Percentiles rank a stretch among this genome's conserved stretches.
phyloP scores from a whole-genome alignment of 306 rosid genomes.

The Prunus armeniaca region DNA sequence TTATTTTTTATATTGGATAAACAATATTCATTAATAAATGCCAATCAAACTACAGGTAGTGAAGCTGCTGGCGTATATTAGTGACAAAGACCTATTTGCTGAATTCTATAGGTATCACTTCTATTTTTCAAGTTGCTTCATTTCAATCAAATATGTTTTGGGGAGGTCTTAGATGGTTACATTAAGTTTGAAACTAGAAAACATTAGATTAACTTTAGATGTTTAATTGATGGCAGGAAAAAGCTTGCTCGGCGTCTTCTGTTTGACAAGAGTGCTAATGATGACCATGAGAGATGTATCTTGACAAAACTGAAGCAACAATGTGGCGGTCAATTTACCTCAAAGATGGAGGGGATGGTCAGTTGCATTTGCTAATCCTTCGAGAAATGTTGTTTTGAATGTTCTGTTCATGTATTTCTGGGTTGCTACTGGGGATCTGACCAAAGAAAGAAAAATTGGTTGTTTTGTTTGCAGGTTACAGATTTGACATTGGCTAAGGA shows the following conservation, averaged over 20 bases:
- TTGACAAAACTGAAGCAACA: slow-evolving; percentile 54
- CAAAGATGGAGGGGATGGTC: slow-evolving; percentile 63
- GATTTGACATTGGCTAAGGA: slow-evolving; percentile 54
- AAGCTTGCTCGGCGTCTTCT: slow-evolving; percentile 59
- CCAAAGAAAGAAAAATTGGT: not conserved
- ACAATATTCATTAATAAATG: not conserved
- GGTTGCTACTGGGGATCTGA: slow-evolving; percentile 2
- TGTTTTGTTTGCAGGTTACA: slow-evolving; percentile 32
- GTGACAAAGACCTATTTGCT: slow-evolving; percentile 54
- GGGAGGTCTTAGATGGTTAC: not conserved
- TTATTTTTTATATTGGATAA: not conserved
- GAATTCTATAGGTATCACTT: slow-evolving; percentile 44
- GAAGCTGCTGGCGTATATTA: slow-evolving; percentile 53
- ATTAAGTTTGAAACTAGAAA: not conserved
- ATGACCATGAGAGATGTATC: slow-evolving; percentile 56
- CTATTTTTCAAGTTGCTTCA: not conserved
- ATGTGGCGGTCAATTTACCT: slow-evolving; percentile 55
- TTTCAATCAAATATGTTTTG: not conserved
- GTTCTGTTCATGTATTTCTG: not conserved
- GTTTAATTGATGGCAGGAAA: slow-evolving; percentile 37
- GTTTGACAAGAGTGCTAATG: slow-evolving; percentile 55
- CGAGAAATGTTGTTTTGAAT: slow-evolving; percentile 1
- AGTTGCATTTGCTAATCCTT: slow-evolving; percentile 6
- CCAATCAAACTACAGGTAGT: slow-evolving; percentile 36
- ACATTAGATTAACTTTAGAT: not conserved